Evolutionary conservation across 352 stramenopile genomes (phyloP), one percentile per base, ranked within the genome.

Genomic region (Pythium coloratum): DNA sequence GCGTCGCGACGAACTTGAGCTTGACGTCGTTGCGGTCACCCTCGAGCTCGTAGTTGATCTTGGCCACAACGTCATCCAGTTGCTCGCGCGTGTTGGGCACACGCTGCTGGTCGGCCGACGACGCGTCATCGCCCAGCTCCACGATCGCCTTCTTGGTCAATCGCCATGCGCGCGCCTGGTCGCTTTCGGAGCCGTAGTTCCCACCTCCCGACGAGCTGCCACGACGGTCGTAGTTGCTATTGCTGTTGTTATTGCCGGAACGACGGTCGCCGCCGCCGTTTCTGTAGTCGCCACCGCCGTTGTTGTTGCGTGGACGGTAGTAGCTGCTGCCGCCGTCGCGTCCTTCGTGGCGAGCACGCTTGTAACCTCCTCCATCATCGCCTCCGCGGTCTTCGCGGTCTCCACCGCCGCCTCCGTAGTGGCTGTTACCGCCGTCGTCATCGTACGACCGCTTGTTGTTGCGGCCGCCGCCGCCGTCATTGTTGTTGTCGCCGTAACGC

Each of bases 81-180:
- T 90, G 75, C 14, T 90, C 81, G 40, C 75, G 81, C 46, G 20
- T 24, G 46, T 53, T 53, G n/a, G 20, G 46, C n/a, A 53, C 46
- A n/a, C 46, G 46, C 46, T 49, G 40, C 40, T 53, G 46, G 46
- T 53, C 46, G 20, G 64, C 75, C 2, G 72, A 33, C 51, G 68
- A 61, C 9, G 68, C 51, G 28, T 75, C 67, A 63, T 91, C 84
- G 9, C 82, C 78, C 2, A 93, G 73, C 65, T 93, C 83, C 40
- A 95, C 72, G 49, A 93, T 67, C 26, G 73, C 77, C 67, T 95
- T 92, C 66, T 92, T 91, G 33, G 81, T 74, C 51, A 94, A 63
- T 7, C 85, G 83, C 85, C 85, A 94, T 28, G 80, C 70, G 13
- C 85, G 81, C 42, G 81, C 83, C 44, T 79, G 71, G 53, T 94